These are phyloP conservation scores for Postia placenta DNA, from an alignment of 768 basidiomycete species.

Conservation along the genomic window DNA sequence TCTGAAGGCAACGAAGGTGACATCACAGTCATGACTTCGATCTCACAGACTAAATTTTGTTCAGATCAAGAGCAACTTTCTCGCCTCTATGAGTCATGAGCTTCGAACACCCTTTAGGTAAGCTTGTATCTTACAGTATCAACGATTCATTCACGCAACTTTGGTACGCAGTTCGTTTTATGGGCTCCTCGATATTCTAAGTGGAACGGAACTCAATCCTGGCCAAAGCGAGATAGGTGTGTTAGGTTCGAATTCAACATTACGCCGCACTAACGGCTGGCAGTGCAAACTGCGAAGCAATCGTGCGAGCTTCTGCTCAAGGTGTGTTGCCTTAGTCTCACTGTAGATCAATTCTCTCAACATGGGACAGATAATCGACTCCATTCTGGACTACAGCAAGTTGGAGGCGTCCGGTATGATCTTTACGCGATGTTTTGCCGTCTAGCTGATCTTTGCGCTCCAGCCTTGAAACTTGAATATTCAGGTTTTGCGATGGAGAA, in stretches of 20 bases:
- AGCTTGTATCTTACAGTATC: background rate
- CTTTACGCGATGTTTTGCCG: constrained; percentile 4
- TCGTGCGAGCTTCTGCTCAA: constrained; percentile 71
- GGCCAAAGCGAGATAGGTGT: constrained; percentile 67
- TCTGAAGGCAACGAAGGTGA: constrained; percentile 64
- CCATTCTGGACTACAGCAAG: constrained; percentile 75
- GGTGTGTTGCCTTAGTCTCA: constrained; percentile 25
- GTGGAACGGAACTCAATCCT: constrained; percentile 61
- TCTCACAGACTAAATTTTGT: constrained; percentile 1
- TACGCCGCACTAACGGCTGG: background rate
- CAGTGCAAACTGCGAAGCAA: constrained; percentile 73
- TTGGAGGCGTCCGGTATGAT: constrained; percentile 61
- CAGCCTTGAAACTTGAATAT: constrained; percentile 66
- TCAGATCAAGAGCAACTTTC: constrained; percentile 73
- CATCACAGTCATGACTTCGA: background rate
- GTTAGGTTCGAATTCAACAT: background rate
- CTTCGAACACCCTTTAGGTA: constrained; percentile 73
- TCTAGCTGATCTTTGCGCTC: constrained; percentile 8
- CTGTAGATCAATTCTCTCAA: background rate
- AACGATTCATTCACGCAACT: background rate
- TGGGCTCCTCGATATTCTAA: constrained; percentile 67
- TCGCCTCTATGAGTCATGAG: constrained; percentile 75
- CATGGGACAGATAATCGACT: constrained; percentile 60
- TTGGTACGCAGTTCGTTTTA: constrained; percentile 66
- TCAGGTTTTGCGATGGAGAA: constrained; percentile 65